Evolutionary conservation across 2,329 filamentous ascomycete genomes (phyloP).

Genomic region (Trichoderma atroviride): DNA sequence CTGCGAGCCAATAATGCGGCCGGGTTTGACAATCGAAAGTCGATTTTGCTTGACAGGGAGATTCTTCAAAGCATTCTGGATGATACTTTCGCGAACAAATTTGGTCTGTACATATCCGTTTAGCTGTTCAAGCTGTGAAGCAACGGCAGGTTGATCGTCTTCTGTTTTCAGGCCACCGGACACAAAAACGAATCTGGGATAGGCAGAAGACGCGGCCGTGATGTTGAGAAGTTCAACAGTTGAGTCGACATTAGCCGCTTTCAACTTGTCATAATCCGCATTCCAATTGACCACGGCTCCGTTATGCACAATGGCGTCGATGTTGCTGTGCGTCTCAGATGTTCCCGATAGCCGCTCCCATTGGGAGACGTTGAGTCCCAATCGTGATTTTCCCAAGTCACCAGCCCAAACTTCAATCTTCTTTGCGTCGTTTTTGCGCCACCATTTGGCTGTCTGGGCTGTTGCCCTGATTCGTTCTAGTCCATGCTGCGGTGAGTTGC

Average conservation of each 20-base stretch:
- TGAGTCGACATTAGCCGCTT: conserved; percentile 67
- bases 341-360: conserved; percentile 7
- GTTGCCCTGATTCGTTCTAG: conserved; percentile 7
- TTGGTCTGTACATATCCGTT: conserved; percentile 34
- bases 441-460: conserved; percentile 15
- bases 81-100: conserved; percentile 32
- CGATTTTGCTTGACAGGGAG: conserved; percentile 9
- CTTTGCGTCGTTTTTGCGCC: background rate
- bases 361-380: conserved; percentile 6
- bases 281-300: conserved; percentile 83
- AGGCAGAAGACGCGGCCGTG: conserved; percentile 20
- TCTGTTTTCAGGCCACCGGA: conserved; percentile 31
- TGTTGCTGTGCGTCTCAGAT: background rate
- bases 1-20: conserved; percentile 31
- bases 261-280: conserved; percentile 71
- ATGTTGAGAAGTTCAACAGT: conserved; percentile 29
- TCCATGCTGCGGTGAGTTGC: conserved; percentile 10
- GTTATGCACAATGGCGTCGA: conserved; percentile 76
- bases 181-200: conserved; percentile 33
- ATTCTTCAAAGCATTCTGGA: conserved; percentile 21
- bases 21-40: conserved; percentile 31
- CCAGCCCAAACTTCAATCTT: conserved; percentile 22
- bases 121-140: background rate
- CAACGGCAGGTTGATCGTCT: background rate
- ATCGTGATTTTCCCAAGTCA: background rate